Evolutionary conservation across 164 flowering plant species (phyloP).

Genomic region (Protea cynaroides): DNA sequence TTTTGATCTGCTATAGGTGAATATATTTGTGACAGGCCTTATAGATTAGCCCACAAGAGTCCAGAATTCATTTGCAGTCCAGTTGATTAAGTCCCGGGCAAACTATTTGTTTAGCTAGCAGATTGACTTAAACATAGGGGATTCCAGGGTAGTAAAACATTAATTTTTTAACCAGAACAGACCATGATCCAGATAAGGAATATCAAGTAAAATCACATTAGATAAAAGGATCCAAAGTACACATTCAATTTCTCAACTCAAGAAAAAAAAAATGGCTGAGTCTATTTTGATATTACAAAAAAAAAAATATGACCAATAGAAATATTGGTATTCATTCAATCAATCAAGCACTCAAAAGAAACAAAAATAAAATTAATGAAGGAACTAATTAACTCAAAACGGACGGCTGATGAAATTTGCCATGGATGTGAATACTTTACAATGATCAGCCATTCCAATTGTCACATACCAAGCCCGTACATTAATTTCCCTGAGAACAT

Average conservation of each 20-base stretch:
- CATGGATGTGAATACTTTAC: background rate
- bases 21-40: no score
- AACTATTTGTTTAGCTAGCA: no score
- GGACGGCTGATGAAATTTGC: background rate
- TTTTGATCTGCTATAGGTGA: no score
- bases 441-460: constrained; percentile 3
- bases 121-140: no score
- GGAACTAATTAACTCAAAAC: background rate
- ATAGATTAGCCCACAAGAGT: no score
- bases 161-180: no score
- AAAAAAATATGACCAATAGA: background rate
- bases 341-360: background rate
- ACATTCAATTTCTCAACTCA: background rate
- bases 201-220: no score
- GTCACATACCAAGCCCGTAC: background rate
- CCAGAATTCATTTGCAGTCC: no score
- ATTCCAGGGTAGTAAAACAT: no score
- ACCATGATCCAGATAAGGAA: no score
- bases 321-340: background rate
- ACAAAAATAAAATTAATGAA: background rate
- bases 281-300: background rate
- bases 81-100: no score
- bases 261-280: background rate
- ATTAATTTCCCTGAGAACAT: background rate
- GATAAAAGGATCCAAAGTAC: background rate